phyloP scores from a whole-genome alignment of 805 yeast species.

The Priceomyces medius region DNA sequence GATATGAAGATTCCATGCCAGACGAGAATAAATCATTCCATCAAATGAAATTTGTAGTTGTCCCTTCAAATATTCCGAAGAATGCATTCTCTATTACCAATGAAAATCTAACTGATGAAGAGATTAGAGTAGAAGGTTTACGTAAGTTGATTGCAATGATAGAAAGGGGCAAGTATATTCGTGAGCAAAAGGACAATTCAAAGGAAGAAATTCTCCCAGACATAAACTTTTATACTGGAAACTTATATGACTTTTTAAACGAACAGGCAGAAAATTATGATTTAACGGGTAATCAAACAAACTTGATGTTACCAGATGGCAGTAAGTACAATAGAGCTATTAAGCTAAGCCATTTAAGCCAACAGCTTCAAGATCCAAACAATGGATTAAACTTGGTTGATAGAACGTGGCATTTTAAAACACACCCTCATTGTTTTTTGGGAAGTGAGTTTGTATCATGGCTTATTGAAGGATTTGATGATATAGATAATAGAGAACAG shows the following conservation, averaged over 20 bases:
- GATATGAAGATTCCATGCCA: conserved; percentile 73
- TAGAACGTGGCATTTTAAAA: conserved; percentile 87
- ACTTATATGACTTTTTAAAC: conserved; percentile 61
- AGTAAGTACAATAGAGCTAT: conserved; percentile 49
- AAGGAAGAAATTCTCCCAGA: conserved; percentile 64
- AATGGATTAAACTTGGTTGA: conserved; percentile 70
- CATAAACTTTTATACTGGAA: conserved; percentile 84
- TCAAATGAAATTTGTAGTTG: conserved; percentile 77
- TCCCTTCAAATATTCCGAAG: conserved; percentile 74
- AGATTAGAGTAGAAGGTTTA: conserved; percentile 88
- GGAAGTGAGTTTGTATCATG: conserved; percentile 87
- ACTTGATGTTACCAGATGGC: conserved; percentile 32
- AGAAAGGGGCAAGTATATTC: conserved; percentile 52
- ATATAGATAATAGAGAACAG: conserved; percentile 76
- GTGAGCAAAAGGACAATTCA: conserved; percentile 25
- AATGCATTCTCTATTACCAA: conserved; percentile 47
- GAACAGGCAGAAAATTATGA: conserved; percentile 46
- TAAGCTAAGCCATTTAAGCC: conserved; percentile 53
- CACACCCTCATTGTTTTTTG: conserved; percentile 72
- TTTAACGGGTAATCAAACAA: conserved; percentile 34
- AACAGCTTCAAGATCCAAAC: conserved; percentile 60
- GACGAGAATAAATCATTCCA: conserved; percentile 54
- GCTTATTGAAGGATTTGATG: conserved; percentile 76
- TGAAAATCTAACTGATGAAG: conserved; percentile 76
- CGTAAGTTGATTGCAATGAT: conserved; percentile 63